A percentile compares a stretch with the other conserved stretches of the same genome.
Evolutionary conservation across 2,329 filamentous ascomycete genomes (phyloP).

Genomic region (Ophiocordyceps polyrhachis-furcata): DNA sequence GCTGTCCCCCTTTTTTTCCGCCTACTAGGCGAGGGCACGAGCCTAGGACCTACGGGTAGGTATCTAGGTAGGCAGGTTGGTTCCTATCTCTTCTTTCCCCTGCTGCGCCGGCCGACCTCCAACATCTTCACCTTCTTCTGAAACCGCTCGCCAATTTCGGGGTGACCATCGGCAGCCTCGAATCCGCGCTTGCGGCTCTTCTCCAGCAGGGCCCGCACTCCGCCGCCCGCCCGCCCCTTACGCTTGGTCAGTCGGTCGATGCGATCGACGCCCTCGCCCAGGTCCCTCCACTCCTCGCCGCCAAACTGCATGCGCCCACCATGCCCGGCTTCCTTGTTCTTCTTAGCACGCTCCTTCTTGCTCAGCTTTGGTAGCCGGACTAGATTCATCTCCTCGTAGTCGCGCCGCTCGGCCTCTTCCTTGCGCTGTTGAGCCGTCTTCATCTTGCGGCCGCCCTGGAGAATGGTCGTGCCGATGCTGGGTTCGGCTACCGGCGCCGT

Average conservation of each 20-base stretch:
- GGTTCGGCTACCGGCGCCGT: constrained; percentile 66
- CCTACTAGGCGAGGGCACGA: too few species aligned
- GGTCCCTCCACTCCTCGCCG: constrained; percentile 79
- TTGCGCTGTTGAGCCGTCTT: constrained; percentile 62
- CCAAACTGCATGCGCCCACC: constrained; percentile 50
- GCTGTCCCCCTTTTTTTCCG: too few species aligned
- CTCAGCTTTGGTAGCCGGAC: constrained; percentile 66
- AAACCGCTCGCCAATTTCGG: constrained; percentile 55
- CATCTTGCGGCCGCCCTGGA: constrained; percentile 55
- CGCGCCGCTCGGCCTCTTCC: constrained; percentile 57
- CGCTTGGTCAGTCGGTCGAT: constrained; percentile 68
- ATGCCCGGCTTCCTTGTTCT: constrained; percentile 29
- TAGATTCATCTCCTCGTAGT: constrained; percentile 89
- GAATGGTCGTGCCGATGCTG: constrained; percentile 81
- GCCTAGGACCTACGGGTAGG: too few species aligned
- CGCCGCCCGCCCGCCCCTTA: constrained; percentile 35
- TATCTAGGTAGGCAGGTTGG: too few species aligned
- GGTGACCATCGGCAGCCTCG: constrained; percentile 47
- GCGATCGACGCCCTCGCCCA: constrained; percentile 71
- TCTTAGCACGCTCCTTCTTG: constrained; percentile 69
- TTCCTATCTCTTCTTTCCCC: constrained; percentile 21
- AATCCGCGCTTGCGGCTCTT: constrained; percentile 69
- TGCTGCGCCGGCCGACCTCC: constrained; percentile 25
- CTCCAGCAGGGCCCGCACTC: constrained; percentile 47
- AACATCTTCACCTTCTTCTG: constrained; percentile 47